These are phyloP conservation scores for Epichloe coenophiala DNA, from an alignment of 2,329 filamentous ascomycete genomes.

Conservation along the genomic window DNA sequence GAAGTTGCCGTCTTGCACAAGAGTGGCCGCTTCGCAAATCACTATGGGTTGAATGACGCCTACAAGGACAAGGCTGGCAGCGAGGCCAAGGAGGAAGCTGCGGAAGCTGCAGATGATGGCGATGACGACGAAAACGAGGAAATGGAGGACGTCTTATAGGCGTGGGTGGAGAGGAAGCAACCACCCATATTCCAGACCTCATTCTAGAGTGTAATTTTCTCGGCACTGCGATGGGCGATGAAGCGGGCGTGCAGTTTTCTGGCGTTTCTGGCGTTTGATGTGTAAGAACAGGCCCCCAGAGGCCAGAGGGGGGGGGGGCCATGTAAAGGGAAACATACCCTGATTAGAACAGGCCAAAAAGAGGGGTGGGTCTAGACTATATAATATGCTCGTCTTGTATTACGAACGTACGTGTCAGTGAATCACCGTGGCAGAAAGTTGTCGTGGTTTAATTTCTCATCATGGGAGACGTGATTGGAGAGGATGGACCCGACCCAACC, in stretches of 20 bases:
- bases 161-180: constrained; percentile 4
- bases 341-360: constrained; percentile 8
- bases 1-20: constrained; percentile 74
- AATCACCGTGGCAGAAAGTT: not conserved
- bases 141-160: constrained; percentile 61
- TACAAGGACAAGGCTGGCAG: constrained; percentile 24
- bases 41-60: constrained; percentile 64
- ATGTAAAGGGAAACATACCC: constrained; percentile 11
- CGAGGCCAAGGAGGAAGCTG: constrained; percentile 37
- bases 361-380: constrained; percentile 3
- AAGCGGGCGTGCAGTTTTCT: not conserved
- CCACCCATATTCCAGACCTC: no score
- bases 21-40: constrained; percentile 71
- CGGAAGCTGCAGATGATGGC: constrained; percentile 47
- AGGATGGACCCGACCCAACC: no score
- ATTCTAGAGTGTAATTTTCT: not conserved
- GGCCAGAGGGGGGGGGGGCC: not conserved
- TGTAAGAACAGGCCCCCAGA: not conserved
- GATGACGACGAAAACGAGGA: constrained; percentile 55
- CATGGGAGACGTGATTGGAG: not conserved
- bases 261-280: not conserved
- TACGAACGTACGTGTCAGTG: not conserved
- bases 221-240: not conserved
- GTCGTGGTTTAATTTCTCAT: no score
- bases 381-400: not conserved